Evolutionary conservation across 306 rosid genomes (phyloP), one percentile per base, ranked within the genome.

Genomic region (Macrotyloma uniflorum): DNA sequence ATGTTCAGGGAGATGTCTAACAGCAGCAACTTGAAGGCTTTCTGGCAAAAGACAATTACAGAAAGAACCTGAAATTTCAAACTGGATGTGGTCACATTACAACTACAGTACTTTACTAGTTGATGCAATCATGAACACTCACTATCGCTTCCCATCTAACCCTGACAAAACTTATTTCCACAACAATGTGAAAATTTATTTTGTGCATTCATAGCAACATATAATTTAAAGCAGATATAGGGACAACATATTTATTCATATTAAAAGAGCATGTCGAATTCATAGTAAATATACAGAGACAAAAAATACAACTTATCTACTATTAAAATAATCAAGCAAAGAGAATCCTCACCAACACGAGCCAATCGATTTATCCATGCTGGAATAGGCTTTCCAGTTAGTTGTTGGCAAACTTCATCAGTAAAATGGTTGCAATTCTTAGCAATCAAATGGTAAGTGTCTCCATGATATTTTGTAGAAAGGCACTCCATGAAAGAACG

Each of bases 391-490:
- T 93, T 96, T 78, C 98, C 98, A 11, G 96, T 93, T 76, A 96
- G 86, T 82, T 68, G 84, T 85, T 75, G 83, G 79, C 96, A 91
- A 68, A 93, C 97, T 77, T 96, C 99, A 67, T 90, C 87, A 1
- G 96, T 90, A 72, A 96, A 93, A 90, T 96, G 98, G 86, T 96
- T 96, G 91, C 99, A 93, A 83, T 96, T 96, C 81, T 96, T 96
- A 46, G 97, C 93, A 85, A 93, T 90, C 57, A 96, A 82, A 89
- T 96, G 98, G 82, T 96, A 96, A 13, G 92, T 91, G 87, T 96
- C 98, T 20, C 99, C 99, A 36, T 89, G 98, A 82, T 91, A 96
- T 72, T 86, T 84, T 24, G 79, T 64, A 71, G 99, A 96, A 53
- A 93, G 87, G 64, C 85, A 85, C 81, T 93, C 99, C 83, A 96